Percentiles rank a stretch among this genome's conserved stretches.
phyloP scores from a whole-genome alignment of 257 asterid species.

The Asclepias syriaca region DNA sequence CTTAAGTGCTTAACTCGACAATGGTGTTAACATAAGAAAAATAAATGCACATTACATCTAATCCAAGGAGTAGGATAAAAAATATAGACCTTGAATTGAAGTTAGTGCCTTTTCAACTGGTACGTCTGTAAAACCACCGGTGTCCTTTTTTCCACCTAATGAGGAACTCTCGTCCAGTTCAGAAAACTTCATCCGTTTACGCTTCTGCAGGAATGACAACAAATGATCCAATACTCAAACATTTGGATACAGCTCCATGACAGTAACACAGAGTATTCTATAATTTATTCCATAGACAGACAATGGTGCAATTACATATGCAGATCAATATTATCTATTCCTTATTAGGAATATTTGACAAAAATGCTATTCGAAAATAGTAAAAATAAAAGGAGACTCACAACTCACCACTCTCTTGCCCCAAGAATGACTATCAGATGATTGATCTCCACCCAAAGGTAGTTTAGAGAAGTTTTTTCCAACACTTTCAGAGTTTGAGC shows the following conservation, averaged over 20 bases:
- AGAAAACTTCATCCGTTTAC: slow-evolving; percentile 32
- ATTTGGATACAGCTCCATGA: not conserved
- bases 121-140: slow-evolving; percentile 20
- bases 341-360: not conserved
- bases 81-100: slow-evolving; percentile 27
- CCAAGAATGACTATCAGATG: slow-evolving; percentile 30
- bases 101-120: slow-evolving; percentile 20
- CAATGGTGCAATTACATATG: not conserved
- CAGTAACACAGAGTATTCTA: not conserved
- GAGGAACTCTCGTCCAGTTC: slow-evolving; percentile 16
- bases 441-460: slow-evolving; percentile 28
- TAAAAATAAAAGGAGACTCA: slow-evolving; percentile 32
- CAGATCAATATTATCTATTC: not conserved
- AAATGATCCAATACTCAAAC: not conserved
- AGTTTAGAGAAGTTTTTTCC: slow-evolving; percentile 20
- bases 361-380: not conserved
- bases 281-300: not conserved
- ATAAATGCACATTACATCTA: not conserved
- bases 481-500: slow-evolving; percentile 30
- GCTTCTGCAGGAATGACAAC: slow-evolving; percentile 35
- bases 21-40: slow-evolving; percentile 10
- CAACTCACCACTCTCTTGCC: slow-evolving; percentile 53
- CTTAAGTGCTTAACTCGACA: slow-evolving; percentile 34
- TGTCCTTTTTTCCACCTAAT: slow-evolving; percentile 24
- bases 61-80: not conserved